A percentile compares a stretch with the other conserved stretches of the same genome.
Evolutionary conservation across 2,329 filamentous ascomycete genomes (phyloP).

Genomic region (Tolypocladium ophioglossoides): DNA sequence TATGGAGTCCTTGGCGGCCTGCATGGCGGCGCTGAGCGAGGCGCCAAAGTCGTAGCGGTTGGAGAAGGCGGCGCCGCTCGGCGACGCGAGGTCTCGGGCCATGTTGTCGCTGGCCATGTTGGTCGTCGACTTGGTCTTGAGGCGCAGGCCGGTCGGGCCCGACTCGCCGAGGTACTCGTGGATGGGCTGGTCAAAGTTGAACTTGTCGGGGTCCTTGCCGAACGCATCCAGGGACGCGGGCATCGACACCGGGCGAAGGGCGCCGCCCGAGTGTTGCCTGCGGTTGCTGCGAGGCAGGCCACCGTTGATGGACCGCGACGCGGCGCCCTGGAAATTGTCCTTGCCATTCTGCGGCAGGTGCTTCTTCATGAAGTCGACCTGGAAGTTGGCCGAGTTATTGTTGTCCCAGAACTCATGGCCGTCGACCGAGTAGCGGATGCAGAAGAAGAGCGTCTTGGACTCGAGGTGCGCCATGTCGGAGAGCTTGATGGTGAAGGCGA

Average conservation of each 20-base stretch:
- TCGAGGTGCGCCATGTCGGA: constrained; percentile 87
- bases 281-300: constrained; percentile 59
- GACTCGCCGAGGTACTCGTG: constrained; percentile 55
- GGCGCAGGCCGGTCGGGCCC: constrained; percentile 46
- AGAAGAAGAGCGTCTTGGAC: constrained; percentile 85
- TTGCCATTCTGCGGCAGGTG: constrained; percentile 50
- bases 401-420: constrained; percentile 93
- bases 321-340: constrained; percentile 38
- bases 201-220: constrained; percentile 43
- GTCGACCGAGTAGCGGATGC: constrained; percentile 76
- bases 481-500: constrained; percentile 89
- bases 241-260: constrained; percentile 43
- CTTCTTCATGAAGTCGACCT: constrained; percentile 86
- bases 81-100: constrained; percentile 37
- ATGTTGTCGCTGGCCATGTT: constrained; percentile 55
- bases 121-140: constrained; percentile 58
- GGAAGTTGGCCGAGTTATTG: constrained; percentile 79
- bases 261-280: constrained; percentile 25
- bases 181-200: constrained; percentile 49
- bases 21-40: constrained; percentile 77
- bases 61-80: constrained; percentile 67
- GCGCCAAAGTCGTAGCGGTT: constrained; percentile 93
- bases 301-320: constrained; percentile 36
- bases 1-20: constrained; percentile 55
- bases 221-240: constrained; percentile 61